Evolutionary conservation across 202 grass and related monocot genomes (phyloP), one percentile per base, ranked within the genome.

Genomic region (Hordeum pubiflorum): DNA sequence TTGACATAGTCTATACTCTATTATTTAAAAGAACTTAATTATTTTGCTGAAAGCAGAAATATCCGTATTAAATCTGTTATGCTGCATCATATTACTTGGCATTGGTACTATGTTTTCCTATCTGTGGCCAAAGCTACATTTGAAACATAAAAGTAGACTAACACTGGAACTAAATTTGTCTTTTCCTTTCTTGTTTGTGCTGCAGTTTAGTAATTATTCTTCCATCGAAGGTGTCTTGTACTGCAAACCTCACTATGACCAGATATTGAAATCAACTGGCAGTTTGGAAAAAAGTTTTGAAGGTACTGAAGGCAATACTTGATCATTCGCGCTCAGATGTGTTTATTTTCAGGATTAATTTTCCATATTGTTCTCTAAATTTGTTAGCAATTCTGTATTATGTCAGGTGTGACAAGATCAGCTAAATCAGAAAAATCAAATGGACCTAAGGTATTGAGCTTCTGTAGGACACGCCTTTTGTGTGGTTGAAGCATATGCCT

Each of bases 261-360:
- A 99, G 78, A 90, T 95, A 85, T 85, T 99, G 22, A 95, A 94
- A 81, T 86, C 86, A 75, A 99, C 96, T 8, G 96, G 96, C 27
- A 91, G 96, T 86, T 93, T 99, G 83, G 87, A 99, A 9, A 99
- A 96, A 96, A 99, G 96, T 87, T 99, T 99, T 90, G 96, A 99
- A 99, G 96, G 96, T 95, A 91, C 46, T 59, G 10, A 10, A 69
- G 29, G 58, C 2, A 77, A 67, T 58, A 55, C 40, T 72, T 57
- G 37, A 75, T 88, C 61, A 62, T 59, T 36, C 66, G 18, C 10
- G 3, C 41, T 69, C 44, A 21, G 20, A 60, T 77, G 46, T 61
- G 5, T 43, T 82, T 41, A 71, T 79, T 67, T 67, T 77, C 43
- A 67, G 9, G 11, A 52, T 52, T 59, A 72, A n/a, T 44, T 72